Percentiles rank a stretch among this genome's conserved stretches.
Conservation (phyloP, 768 basidiomycete species). For the Mycena indigotica region DNA sequence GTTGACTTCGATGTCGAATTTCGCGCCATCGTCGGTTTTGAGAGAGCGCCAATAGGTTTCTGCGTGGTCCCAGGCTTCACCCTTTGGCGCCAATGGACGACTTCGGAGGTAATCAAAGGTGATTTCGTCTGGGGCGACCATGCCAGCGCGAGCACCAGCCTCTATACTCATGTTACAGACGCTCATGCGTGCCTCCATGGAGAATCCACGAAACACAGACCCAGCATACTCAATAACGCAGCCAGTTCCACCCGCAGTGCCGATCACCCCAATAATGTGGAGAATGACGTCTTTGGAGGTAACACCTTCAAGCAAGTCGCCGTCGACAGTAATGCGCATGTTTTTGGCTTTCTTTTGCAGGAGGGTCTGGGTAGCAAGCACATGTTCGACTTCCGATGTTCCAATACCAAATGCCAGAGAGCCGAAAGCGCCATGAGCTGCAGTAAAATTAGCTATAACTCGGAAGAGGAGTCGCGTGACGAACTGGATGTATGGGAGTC, state of each 20-base stretch:
- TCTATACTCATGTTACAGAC: slow-evolving; percentile 97
- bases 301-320: slow-evolving; percentile 77
- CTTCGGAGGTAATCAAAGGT: slow-evolving; percentile 84
- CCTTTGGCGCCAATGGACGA: slow-evolving; percentile 80
- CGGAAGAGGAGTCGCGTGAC: slow-evolving; percentile 27
- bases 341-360: slow-evolving; percentile 88
- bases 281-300: slow-evolving; percentile 90
- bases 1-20: slow-evolving; percentile 80
- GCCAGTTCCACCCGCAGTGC: slow-evolving; percentile 94
- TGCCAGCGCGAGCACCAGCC: slow-evolving; percentile 88
- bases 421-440: slow-evolving; percentile 91
- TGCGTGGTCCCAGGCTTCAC: slow-evolving; percentile 83
- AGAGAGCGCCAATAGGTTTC: slow-evolving; percentile 85
- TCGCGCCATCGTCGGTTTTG: slow-evolving; percentile 77
- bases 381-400: slow-evolving; percentile 93
- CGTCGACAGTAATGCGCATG: slow-evolving; percentile 89
- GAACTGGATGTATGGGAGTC: slow-evolving; percentile 92
- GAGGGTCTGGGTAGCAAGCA: slow-evolving; percentile 88
- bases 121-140: slow-evolving; percentile 88
- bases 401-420: slow-evolving; percentile 93
- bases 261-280: slow-evolving; percentile 87
- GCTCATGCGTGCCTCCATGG: slow-evolving; percentile 91
- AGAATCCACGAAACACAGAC: slow-evolving; percentile 80
- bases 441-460: background rate
- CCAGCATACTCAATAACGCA: slow-evolving; percentile 90